phyloP scores from a whole-genome alignment of 2,329 filamentous ascomycete species.

The Tolypocladium nubicola region DNA sequence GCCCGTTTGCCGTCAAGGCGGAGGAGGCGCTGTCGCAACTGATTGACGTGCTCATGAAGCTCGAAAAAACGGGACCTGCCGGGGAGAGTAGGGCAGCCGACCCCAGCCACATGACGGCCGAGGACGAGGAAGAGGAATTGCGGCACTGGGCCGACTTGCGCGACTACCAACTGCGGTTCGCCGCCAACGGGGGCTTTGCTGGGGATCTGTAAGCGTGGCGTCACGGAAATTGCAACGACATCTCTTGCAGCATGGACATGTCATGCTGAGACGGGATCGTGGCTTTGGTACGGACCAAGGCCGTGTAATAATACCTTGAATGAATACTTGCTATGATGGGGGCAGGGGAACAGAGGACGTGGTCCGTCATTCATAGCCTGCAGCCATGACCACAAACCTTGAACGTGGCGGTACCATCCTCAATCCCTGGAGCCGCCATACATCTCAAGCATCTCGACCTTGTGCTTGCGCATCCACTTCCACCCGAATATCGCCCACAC shows the following conservation, averaged over 20 bases:
- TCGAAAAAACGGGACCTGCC: slow-evolving; percentile 51
- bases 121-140: slow-evolving; percentile 68
- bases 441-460: not conserved
- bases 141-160: slow-evolving; percentile 68
- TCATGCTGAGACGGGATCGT: not conserved
- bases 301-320: not conserved
- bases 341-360: not conserved
- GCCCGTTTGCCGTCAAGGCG: slow-evolving; percentile 40
- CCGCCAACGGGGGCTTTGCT: slow-evolving; percentile 49
- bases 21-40: slow-evolving; percentile 65
- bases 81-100: slow-evolving; percentile 19
- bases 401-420: not conserved
- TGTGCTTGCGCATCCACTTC: not conserved
- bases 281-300: not conserved
- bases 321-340: not conserved
- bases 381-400: not conserved
- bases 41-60: slow-evolving; percentile 61
- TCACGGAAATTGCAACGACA: not conserved
- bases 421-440: not conserved
- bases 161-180: slow-evolving; percentile 66
- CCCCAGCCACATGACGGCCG: slow-evolving; percentile 29
- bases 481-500: not conserved
- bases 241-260: not conserved
- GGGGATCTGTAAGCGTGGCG: slow-evolving; percentile 11
- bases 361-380: not conserved